Evolutionary conservation across 148 eudicot genomes (phyloP).

Genomic region (Chenopodium album): DNA sequence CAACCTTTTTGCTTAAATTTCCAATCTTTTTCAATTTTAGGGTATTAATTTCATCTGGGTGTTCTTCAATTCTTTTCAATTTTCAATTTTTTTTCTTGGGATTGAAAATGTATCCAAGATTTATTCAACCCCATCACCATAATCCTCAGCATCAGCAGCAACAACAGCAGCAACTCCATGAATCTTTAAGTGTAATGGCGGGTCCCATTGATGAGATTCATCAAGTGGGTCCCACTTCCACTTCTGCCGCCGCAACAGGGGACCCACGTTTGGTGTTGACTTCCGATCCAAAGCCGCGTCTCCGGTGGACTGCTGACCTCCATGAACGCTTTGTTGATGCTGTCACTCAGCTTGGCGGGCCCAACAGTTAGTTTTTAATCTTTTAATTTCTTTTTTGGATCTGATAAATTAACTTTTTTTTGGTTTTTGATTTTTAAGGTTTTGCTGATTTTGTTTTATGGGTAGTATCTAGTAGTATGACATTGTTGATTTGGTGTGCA

Average conservation of each 20-base stretch:
- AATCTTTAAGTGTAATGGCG: slow-evolving; percentile 32
- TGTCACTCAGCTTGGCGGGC: slow-evolving; percentile 86
- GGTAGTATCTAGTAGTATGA: not conserved
- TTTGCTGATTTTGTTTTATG: not conserved
- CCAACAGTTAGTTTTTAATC: slow-evolving; percentile 49
- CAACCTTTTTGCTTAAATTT: not conserved
- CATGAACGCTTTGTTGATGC: slow-evolving; percentile 88
- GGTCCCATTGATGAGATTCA: slow-evolving; percentile 41
- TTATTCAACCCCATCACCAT: slow-evolving; percentile 35
- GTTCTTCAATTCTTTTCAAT: not conserved
- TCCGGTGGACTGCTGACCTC: slow-evolving; percentile 83
- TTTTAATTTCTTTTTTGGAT: slow-evolving; percentile 6
- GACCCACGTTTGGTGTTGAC: slow-evolving; percentile 72
- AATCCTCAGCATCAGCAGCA: slow-evolving; percentile 18
- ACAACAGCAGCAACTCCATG: slow-evolving; percentile 31
- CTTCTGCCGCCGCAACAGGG: slow-evolving; percentile 4
- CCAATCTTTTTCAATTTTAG: not conserved
- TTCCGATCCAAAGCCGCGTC: slow-evolving; percentile 80
- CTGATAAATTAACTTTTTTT: not conserved
- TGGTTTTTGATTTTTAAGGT: not conserved
- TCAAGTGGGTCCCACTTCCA: slow-evolving; percentile 27
- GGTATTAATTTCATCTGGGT: not conserved
- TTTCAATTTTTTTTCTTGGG: not conserved
- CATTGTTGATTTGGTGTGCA: not conserved
- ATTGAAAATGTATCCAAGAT: slow-evolving; percentile 43